A percentile compares a stretch with the other conserved stretches of the same genome.
phyloP scores from a whole-genome alignment of 805 yeast genomes.

The Zygotorulaspora chibaensis region DNA sequence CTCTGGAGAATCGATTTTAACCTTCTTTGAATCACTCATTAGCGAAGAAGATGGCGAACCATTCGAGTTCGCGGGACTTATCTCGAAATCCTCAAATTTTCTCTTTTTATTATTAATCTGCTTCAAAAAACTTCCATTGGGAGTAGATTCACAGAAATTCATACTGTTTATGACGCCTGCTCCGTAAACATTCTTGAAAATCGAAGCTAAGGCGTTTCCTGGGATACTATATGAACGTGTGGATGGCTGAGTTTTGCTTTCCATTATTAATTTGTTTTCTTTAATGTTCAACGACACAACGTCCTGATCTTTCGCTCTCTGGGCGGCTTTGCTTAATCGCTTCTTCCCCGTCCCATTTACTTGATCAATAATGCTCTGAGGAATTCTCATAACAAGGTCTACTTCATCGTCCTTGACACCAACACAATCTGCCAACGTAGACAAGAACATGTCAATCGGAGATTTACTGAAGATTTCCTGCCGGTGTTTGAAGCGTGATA shows the following conservation, averaged over 20 bases:
- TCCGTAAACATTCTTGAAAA: slow-evolving; percentile 24
- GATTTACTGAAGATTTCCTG: slow-evolving; percentile 32
- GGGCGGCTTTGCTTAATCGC: slow-evolving; percentile 30
- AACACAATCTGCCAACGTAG: slow-evolving; percentile 33
- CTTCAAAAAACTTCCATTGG: slow-evolving; percentile 2
- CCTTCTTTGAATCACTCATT: slow-evolving; percentile 34
- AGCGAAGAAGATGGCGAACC: slow-evolving; percentile 25
- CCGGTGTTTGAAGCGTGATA: slow-evolving; percentile 34
- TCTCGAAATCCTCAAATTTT: slow-evolving; percentile 25
- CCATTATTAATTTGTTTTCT: slow-evolving; percentile 28
- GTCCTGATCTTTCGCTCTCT: slow-evolving; percentile 33
- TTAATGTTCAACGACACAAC: slow-evolving; percentile 22
- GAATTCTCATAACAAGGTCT: slow-evolving; percentile 23
- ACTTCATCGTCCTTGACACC: slow-evolving; percentile 30
- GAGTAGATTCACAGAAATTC: slow-evolving; percentile 14
- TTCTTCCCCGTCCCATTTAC: slow-evolving; percentile 35
- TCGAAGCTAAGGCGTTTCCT: slow-evolving; percentile 20
- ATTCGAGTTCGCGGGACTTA: slow-evolving; percentile 23
- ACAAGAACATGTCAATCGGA: slow-evolving; percentile 31
- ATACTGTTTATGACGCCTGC: slow-evolving; percentile 18
- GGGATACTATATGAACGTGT: slow-evolving; percentile 18
- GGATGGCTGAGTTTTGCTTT: slow-evolving; percentile 21
- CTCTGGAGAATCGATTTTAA: slow-evolving; percentile 35
- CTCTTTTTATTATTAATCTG: slow-evolving; percentile 23
- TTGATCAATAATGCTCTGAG: slow-evolving; percentile 26